Evolutionary conservation across 148 eudicot species (phyloP).

Genomic region (Gaultheria prostrata): DNA sequence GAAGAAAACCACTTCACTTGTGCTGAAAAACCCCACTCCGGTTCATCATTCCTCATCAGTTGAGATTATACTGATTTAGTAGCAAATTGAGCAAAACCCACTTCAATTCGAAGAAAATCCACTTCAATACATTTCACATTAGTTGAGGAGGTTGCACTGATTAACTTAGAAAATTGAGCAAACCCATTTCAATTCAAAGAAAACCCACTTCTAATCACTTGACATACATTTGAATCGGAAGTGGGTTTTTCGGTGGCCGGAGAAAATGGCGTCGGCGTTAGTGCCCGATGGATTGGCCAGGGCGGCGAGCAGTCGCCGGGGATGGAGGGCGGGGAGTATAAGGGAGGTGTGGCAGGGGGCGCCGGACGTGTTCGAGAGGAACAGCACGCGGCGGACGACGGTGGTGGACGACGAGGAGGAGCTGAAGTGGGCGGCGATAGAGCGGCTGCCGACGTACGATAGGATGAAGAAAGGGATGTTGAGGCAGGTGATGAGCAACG

Average conservation of each 20-base stretch:
- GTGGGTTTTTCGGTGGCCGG: background rate
- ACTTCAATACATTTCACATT: background rate
- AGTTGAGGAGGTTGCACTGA: background rate
- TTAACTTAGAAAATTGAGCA: background rate
- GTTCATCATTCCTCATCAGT: too few relatives aligned
- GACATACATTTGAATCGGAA: background rate
- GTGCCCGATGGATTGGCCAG: background rate
- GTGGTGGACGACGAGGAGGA: slow-evolving; percentile 29
- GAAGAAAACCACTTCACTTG: too few relatives aligned
- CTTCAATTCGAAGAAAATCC: background rate
- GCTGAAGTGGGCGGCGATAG: slow-evolving; percentile 29
- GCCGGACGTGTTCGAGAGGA: slow-evolving; percentile 26
- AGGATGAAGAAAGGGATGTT: slow-evolving; percentile 24
- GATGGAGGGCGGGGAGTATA: slow-evolving; percentile 14
- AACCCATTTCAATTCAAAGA: background rate
- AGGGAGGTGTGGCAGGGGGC: slow-evolving; percentile 28
- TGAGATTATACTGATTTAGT: too few relatives aligned
- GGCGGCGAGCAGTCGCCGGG: background rate
- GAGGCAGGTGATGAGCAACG: slow-evolving; percentile 18
- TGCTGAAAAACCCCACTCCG: too few relatives aligned
- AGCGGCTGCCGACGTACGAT: slow-evolving; percentile 30
- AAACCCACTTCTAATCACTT: background rate
- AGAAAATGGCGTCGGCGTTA: background rate
- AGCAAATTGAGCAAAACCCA: background rate
- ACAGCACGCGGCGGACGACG: background rate